phyloP scores from a whole-genome alignment of 169 alveolate species.

The Neospora caninum region DNA sequence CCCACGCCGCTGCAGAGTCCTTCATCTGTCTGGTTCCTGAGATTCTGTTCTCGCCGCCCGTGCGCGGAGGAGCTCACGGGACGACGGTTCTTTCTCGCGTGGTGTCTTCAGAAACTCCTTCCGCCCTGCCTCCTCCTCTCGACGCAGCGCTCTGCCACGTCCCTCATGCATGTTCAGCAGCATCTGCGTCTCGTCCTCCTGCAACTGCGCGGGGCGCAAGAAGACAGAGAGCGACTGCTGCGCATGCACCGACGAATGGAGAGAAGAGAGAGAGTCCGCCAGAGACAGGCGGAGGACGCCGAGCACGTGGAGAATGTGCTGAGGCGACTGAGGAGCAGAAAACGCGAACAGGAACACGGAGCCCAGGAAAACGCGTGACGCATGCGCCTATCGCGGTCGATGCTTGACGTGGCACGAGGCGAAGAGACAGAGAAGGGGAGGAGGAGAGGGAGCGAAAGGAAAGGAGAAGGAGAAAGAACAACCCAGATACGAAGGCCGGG shows the following conservation, averaged over 20 bases:
- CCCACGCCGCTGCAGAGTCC: too few relatives aligned
- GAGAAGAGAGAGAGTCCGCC: background rate
- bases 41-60: too few relatives aligned
- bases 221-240: conserved; percentile 6
- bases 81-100: too few relatives aligned
- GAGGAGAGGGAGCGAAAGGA: too few relatives aligned
- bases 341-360: background rate
- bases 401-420: too few relatives aligned
- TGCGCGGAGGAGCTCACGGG: too few relatives aligned
- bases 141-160: background rate
- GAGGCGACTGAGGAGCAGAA: background rate
- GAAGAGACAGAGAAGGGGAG: too few relatives aligned
- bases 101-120: background rate
- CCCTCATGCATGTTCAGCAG: background rate
- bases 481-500: too few relatives aligned
- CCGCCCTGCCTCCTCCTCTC: conserved; percentile 27
- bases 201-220: background rate
- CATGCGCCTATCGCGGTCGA: too few relatives aligned
- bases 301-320: background rate
- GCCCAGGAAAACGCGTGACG: background rate
- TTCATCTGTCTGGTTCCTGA: too few relatives aligned
- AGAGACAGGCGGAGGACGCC: background rate
- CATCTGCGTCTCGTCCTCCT: conserved; percentile 6
- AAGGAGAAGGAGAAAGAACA: too few relatives aligned
- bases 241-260: background rate